Percentiles rank a stretch among this genome's conserved stretches.
Conservation (phyloP, 2,329 filamentous ascomycete species). For the Microthyrium microscopicum region DNA sequence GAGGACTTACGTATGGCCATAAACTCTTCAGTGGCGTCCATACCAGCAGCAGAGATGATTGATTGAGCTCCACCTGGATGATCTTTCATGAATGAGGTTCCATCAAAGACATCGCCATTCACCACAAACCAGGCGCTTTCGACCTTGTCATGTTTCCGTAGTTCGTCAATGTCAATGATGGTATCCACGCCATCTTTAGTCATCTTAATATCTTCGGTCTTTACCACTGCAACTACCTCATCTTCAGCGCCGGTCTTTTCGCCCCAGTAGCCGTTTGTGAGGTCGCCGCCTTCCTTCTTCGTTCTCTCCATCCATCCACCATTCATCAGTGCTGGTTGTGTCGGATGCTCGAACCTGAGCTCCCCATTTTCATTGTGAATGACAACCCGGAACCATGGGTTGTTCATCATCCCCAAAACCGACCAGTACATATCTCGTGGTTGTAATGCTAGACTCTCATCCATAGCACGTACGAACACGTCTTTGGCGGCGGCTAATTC, state of each 20-base stretch:
- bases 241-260: slow-evolving; percentile 42
- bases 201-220: slow-evolving; percentile 56
- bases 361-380: slow-evolving; percentile 50
- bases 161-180: slow-evolving; percentile 51
- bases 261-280: slow-evolving; percentile 73
- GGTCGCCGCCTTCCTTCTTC: slow-evolving; percentile 65
- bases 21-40: slow-evolving; percentile 77
- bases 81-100: slow-evolving; percentile 59
- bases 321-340: slow-evolving; percentile 57
- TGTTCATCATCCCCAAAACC: slow-evolving; percentile 95
- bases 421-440: slow-evolving; percentile 94
- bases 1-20: slow-evolving; percentile 64
- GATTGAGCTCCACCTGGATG: slow-evolving; percentile 79
- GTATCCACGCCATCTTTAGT: slow-evolving; percentile 48
- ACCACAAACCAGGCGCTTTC: slow-evolving; percentile 73
- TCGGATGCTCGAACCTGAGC: slow-evolving; percentile 75
- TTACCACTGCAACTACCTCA: slow-evolving; percentile 25
- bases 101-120: slow-evolving; percentile 78
- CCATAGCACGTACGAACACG: slow-evolving; percentile 74
- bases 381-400: slow-evolving; percentile 75
- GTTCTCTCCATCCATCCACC: slow-evolving; percentile 91
- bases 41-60: slow-evolving; percentile 65
- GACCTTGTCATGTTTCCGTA: slow-evolving; percentile 49
- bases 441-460: slow-evolving; percentile 73
- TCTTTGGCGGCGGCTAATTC: slow-evolving; percentile 50